Evolutionary conservation across 371 early-diverging fungal species (phyloP), one percentile per base, ranked within the genome.

Genomic region (Apophysomyces sp.): DNA sequence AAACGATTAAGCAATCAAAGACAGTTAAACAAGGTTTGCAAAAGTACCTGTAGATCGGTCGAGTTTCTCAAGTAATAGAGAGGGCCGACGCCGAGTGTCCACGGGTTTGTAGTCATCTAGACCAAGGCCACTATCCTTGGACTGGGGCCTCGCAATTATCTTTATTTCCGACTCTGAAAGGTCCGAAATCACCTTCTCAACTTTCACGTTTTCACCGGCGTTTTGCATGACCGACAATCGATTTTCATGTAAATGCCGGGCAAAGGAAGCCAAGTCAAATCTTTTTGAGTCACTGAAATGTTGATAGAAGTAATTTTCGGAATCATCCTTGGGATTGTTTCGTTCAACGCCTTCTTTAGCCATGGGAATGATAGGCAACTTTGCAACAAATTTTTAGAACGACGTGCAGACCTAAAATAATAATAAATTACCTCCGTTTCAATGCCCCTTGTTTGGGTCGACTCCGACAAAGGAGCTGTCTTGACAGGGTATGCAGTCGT

Each of bases 171-270:
- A 3, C 37, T 37, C 15, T 37, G n/a, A 11, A 37, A 37, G 37
- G 37, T 37, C 37, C 37, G 37, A 37, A 37, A 37, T 37, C 37
- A 13, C 37, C 11, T 37, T n/a, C n/a, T 37, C n/a, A 37, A 13
- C 37, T 13, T 11, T 37, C 11, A 37, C 3, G 37, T 3, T 37
- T 37, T 37, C 37, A 37, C 37, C 11, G n/a, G 37, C n/a, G 11
- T 3, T 9, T 54, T 77, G 77, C 15, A 80, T 65, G 11, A 80
- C 66, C 0, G 80, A 80, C 21, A 77, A 52, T 0, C 80, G 71
- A 55, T 80, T 63, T 28, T 73, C 74, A 55, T 80, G 77, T n/a
- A 80, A 61, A 52, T 80, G 77, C 21, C 64, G 58, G 15, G 80
- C 80, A 59, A 80, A 77, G 2, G 70, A 69, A 21, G 73, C 69